Percentiles rank a stretch among this genome's conserved stretches.
These are phyloP conservation scores for Brassica nigra DNA, from an alignment of 345 rosid species.

Conservation along the genomic window DNA sequence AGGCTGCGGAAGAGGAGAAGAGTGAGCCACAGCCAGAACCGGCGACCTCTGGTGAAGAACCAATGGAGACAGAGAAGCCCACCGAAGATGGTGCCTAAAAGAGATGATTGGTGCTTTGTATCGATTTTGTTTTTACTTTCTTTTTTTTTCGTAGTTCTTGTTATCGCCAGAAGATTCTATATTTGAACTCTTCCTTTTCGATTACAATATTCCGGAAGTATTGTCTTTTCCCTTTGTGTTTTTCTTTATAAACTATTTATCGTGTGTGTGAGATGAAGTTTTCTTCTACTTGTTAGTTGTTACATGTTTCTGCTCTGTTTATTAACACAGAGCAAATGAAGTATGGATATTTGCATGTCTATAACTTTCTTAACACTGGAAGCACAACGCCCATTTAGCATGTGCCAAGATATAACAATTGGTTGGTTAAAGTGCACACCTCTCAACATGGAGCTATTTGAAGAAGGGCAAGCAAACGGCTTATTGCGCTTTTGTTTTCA, in stretches of 20 bases:
- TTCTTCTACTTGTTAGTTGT: background rate
- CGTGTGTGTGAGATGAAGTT: background rate
- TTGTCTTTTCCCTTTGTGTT: background rate
- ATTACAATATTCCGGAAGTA: background rate
- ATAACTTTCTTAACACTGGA: too few species aligned
- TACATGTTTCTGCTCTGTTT: background rate
- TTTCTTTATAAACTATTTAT: background rate
- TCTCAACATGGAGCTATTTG: too few species aligned
- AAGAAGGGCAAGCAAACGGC: too few species aligned
- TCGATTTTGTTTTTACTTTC: slow-evolving; percentile 26
- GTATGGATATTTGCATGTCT: too few species aligned
- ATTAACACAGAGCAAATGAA: too few species aligned
- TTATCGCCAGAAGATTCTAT: background rate
- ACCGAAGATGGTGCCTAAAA: slow-evolving; percentile 25
- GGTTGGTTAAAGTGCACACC: too few species aligned
- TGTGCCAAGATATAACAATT: too few species aligned
- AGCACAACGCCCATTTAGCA: too few species aligned
- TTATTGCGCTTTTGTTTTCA: too few species aligned
- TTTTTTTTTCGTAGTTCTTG: background rate
- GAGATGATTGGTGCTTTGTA: slow-evolving; percentile 14
- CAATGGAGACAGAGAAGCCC: slow-evolving; percentile 79
- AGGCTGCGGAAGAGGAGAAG: slow-evolving; percentile 41
- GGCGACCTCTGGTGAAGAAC: slow-evolving; percentile 48
- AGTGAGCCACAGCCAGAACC: slow-evolving; percentile 52
- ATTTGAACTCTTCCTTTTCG: background rate